Conservation (phyloP, 768 basidiomycete species). For the Macrolepiota fuliginosa region DNA sequence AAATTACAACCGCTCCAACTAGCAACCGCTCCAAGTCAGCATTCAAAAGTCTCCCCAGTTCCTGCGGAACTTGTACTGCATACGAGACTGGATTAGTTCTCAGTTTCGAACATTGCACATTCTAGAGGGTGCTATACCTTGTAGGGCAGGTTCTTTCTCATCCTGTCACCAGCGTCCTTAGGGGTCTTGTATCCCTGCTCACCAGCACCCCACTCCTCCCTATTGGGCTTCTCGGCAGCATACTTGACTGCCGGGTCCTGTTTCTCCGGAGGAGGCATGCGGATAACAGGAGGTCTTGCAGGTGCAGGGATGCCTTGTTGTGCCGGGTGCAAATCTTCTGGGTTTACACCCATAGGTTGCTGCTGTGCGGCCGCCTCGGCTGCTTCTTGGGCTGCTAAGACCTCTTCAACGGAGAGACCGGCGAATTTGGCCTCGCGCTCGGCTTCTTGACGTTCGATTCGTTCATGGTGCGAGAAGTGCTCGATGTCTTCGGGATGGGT, state of each 20-base stretch:
- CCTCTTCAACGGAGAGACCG: constrained; percentile 75
- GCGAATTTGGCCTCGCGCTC: constrained; percentile 82
- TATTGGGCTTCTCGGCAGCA: constrained; percentile 52
- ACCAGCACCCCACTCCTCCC: constrained; percentile 73
- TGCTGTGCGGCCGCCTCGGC: constrained; percentile 16
- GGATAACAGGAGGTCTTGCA: constrained; percentile 50
- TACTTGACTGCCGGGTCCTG: constrained; percentile 66
- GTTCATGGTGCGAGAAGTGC: constrained; percentile 87
- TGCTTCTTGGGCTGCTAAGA: constrained; percentile 34
- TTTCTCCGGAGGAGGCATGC: constrained; percentile 63
- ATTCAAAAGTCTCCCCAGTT: constrained; percentile 84
- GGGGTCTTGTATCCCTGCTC: constrained; percentile 70
- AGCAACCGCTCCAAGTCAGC: background rate
- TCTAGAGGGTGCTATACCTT: constrained; percentile 53
- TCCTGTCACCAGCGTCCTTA: constrained; percentile 69
- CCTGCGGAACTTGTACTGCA: constrained; percentile 89
- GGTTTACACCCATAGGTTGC: background rate
- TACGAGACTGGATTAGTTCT: constrained; percentile 50
- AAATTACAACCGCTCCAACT: constrained; percentile 9
- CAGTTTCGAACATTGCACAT: constrained; percentile 20
- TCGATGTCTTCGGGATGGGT: constrained; percentile 90
- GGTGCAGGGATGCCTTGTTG: constrained; percentile 13
- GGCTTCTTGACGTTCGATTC: constrained; percentile 82
- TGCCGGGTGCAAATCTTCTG: background rate
- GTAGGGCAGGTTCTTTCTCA: constrained; percentile 85